Percentiles rank a stretch among this genome's conserved stretches.
phyloP scores from a whole-genome alignment of 192 early-diverging fungal genomes.

The Coemansia sp. region DNA sequence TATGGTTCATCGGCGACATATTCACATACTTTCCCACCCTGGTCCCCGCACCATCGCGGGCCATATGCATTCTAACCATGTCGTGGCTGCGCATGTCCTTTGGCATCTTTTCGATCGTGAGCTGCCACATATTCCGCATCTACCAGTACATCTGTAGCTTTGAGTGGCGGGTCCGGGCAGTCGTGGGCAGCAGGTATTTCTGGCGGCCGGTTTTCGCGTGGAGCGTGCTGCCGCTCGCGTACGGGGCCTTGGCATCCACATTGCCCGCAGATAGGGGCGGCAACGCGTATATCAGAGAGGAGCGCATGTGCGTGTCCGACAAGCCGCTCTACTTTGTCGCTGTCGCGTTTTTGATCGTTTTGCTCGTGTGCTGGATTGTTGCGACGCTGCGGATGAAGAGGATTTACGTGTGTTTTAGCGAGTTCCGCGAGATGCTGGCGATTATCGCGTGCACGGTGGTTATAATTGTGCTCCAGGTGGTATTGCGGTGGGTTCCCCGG shows the following conservation, averaged over 20 bases:
- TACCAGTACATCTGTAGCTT: slow-evolving; percentile 47
- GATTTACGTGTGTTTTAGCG: slow-evolving; percentile 37
- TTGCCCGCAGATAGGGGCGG: slow-evolving; percentile 12
- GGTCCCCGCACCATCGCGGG: slow-evolving; percentile 17
- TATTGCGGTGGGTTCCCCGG: slow-evolving; percentile 33
- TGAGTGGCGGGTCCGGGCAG: slow-evolving; percentile 23
- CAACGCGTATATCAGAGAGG: slow-evolving; percentile 11
- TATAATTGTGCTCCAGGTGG: slow-evolving; percentile 26
- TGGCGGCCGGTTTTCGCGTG: slow-evolving; percentile 16
- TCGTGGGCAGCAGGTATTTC: slow-evolving; percentile 8
- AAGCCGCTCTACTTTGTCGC: slow-evolving; percentile 42
- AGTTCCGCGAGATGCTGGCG: slow-evolving; percentile 32
- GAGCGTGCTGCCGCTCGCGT: slow-evolving; percentile 8
- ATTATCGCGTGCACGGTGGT: slow-evolving; percentile 14
- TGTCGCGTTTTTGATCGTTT: slow-evolving; percentile 11
- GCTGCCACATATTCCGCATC: slow-evolving; percentile 30
- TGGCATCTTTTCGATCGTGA: slow-evolving; percentile 27
- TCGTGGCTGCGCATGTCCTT: slow-evolving; percentile 47
- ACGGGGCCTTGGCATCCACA: slow-evolving; percentile 32
- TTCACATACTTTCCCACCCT: slow-evolving; percentile 36
- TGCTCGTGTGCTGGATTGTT: slow-evolving; percentile 17
- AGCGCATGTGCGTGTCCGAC: slow-evolving; percentile 20
- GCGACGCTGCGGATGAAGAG: slow-evolving; percentile 20
- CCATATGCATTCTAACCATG: slow-evolving; percentile 33
- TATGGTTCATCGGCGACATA: slow-evolving; percentile 47